A percentile compares a stretch with the other conserved stretches of the same genome.
These are phyloP conservation scores for Fusarium illudens DNA, from an alignment of 2,329 filamentous ascomycete species.

Conservation along the genomic window DNA sequence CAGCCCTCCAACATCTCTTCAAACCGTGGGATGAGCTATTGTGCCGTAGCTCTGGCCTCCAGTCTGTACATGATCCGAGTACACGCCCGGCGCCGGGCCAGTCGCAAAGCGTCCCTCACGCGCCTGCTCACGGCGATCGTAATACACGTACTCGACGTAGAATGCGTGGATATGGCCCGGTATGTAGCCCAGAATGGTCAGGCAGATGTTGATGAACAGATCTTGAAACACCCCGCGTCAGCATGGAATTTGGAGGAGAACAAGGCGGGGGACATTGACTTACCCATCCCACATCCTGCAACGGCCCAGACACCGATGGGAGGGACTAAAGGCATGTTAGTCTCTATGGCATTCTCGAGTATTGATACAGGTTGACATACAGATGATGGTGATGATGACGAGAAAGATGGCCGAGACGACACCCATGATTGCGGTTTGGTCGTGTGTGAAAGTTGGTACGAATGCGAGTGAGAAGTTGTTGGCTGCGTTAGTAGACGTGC, in stretches of 20 bases:
- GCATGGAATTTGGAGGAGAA: not conserved
- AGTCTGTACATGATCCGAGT: slow-evolving; percentile 75
- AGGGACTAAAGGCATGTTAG: slow-evolving; percentile 61
- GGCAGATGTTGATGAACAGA: slow-evolving; percentile 71
- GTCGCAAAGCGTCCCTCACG: slow-evolving; percentile 63
- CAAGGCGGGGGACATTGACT: slow-evolving; percentile 29
- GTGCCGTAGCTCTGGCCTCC: slow-evolving; percentile 73
- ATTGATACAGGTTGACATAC: slow-evolving; percentile 47
- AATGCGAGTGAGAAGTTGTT: not conserved
- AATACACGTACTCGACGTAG: slow-evolving; percentile 86
- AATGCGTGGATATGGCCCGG: slow-evolving; percentile 84
- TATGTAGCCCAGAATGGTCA: slow-evolving; percentile 75
- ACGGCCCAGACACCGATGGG: slow-evolving; percentile 71
- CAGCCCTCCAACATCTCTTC: not conserved
- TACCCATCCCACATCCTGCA: slow-evolving; percentile 68
- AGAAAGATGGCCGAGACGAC: slow-evolving; percentile 58
- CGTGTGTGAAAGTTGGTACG: not conserved
- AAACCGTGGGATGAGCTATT: slow-evolving; percentile 48
- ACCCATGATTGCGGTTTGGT: slow-evolving; percentile 54
- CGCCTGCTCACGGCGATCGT: slow-evolving; percentile 72
- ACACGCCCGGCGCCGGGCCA: slow-evolving; percentile 72
- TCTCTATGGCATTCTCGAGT: not conserved
- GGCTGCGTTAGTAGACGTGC: not conserved
- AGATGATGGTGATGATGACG: slow-evolving; percentile 61
- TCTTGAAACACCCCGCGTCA: slow-evolving; percentile 49